Conservation (phyloP, 2,329 filamentous ascomycete genomes). For the Curvularia sp. region DNA sequence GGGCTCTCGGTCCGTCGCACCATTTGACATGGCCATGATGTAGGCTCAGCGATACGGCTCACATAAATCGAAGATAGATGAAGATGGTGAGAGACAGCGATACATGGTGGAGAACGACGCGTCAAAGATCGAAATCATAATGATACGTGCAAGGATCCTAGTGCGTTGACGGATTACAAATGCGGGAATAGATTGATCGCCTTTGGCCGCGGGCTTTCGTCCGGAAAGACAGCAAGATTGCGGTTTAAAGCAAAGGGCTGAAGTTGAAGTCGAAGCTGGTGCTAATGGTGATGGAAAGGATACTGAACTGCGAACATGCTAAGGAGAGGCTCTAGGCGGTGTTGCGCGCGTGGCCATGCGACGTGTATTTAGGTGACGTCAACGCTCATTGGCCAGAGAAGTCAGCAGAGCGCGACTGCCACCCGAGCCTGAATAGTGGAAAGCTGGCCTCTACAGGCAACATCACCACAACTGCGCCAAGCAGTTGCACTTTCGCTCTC, state of each 20-base stretch:
- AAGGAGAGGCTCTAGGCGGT: neutral
- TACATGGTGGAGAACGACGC: conserved; percentile 5
- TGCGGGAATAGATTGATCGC: conserved; percentile 23
- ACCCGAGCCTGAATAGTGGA: conserved; percentile 30
- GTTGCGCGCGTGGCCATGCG: conserved; percentile 14
- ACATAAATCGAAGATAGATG: neutral
- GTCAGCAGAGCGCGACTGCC: conserved; percentile 28
- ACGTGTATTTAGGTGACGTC: conserved; percentile 30
- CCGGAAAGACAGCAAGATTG: conserved; percentile 6
- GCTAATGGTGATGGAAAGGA: neutral
- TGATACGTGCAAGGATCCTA: conserved; percentile 22
- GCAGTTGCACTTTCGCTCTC: conserved; percentile 25
- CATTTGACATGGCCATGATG: conserved; percentile 24
- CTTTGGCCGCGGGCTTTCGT: conserved; percentile 23
- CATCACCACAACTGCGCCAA: conserved; percentile 23
- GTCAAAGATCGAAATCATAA: conserved; percentile 15
- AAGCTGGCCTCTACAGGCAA: conserved; percentile 48
- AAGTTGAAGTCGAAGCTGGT: neutral
- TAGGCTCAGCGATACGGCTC: neutral
- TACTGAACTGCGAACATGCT: neutral
- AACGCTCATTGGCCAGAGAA: conserved; percentile 41
- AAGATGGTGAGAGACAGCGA: neutral
- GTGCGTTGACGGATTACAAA: conserved; percentile 29
- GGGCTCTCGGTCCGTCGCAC: conserved; percentile 36
- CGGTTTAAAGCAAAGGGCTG: neutral